Evolutionary conservation across 257 asterid species (phyloP), one percentile per base, ranked within the genome.

Genomic region (Oldenlandia corymbosa): DNA sequence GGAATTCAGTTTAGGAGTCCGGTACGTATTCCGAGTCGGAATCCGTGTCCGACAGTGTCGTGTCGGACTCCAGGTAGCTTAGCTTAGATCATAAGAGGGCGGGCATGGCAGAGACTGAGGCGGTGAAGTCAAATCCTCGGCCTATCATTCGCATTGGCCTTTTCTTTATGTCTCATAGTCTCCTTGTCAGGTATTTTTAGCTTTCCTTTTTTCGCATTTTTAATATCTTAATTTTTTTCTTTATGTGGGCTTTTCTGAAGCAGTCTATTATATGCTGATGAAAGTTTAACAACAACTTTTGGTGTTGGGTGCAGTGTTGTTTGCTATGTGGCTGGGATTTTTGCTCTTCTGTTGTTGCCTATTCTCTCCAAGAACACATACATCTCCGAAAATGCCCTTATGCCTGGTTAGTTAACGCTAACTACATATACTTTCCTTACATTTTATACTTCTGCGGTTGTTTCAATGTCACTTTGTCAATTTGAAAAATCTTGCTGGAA

Each of bases 341-440:
- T 87, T 27, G 82, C 94, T 58, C 95, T 93, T 31, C 73, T 93
- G 21, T 79, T 90, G 34, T 75, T 93, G 79, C 97, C 99, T 20
- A 76, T 80, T 79, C 96, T 90, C 31, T 96, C 97, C 69, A 93
- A 85, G 83, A 90, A 75, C 81, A 87, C 97, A 37, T 90, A 90
- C 73, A 73, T 90, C 46, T 87, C 96, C 24, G 99, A 93, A 77
- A 93, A 93, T 71, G 97, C 97, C 28, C 81, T 93, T 60, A 93
- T 93, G 96, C 97, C 97, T 67, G 96, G 99, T 93, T 39, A 26
- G 94, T 76, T 56, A 11, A 34, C 31, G 51, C 23, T 4, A 13
- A 42, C 42, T 39, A 34, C 9, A 3, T 34, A 34, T 34, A 4
- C 39, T 34, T 3, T 34, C 39, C 39, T n/a, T n/a, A n/a, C 39